Evolutionary conservation across 1,284 basidiomycete genomes (phyloP).

Genomic region (Farysia itapuensis): DNA sequence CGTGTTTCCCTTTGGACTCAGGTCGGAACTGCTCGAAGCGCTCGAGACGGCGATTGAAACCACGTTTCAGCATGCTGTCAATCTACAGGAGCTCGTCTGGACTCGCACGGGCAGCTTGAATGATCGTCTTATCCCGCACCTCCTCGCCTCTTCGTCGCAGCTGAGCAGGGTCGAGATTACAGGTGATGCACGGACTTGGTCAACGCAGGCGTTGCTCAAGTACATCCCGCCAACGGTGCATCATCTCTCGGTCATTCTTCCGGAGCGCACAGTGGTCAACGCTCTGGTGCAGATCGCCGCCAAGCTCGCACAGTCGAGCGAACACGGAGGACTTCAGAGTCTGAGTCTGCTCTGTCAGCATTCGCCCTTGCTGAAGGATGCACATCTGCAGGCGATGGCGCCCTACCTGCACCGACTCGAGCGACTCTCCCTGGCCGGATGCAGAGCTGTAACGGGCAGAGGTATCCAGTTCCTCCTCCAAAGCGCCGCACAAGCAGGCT

Average conservation of each 20-base stretch:
- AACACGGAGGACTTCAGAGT: conserved; percentile 13
- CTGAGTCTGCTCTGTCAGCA: conserved; percentile 39
- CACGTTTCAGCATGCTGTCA: conserved; percentile 22
- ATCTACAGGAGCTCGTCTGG: conserved; percentile 48
- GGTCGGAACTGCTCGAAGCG: conserved; percentile 46
- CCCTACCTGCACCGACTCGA: conserved; percentile 28
- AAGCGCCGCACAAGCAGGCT: conserved; percentile 1
- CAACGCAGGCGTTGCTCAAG: conserved; percentile 28
- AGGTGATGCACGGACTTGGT: conserved; percentile 47
- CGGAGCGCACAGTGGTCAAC: conserved; percentile 23
- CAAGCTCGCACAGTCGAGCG: conserved; percentile 6
- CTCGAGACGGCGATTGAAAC: conserved; percentile 43
- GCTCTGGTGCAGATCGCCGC: conserved; percentile 23
- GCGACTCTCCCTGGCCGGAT: conserved; percentile 46
- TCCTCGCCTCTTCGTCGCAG: conserved; percentile 16
- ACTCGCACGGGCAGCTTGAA: conserved; percentile 55
- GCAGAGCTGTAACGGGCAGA: conserved; percentile 40
- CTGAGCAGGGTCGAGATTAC: conserved; percentile 47
- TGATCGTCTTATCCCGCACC: conserved; percentile 38
- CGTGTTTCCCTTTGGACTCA: conserved; percentile 53
- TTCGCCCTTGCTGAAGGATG: conserved; percentile 45
- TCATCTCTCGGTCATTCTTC: conserved; percentile 26
- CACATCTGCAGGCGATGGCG: conserved; percentile 23
- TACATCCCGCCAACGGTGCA: conserved; percentile 20
- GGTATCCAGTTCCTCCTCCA: conserved; percentile 41